Conservation (phyloP, 2,329 filamentous ascomycete genomes). For the Xylaria sp. region DNA sequence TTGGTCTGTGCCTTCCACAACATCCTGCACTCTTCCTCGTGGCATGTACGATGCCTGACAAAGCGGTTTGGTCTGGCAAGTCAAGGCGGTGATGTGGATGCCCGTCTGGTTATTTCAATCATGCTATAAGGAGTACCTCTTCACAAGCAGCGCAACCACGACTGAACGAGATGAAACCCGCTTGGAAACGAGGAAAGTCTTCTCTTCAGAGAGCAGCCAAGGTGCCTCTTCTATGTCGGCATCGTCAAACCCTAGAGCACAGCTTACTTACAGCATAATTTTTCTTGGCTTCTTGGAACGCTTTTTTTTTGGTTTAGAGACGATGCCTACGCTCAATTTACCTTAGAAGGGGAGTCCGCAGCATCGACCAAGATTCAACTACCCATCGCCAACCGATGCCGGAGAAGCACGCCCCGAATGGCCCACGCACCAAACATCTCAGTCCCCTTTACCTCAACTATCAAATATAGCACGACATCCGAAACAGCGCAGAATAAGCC, state of each 20-base stretch:
- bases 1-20: slow-evolving; percentile 20
- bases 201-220: slow-evolving; percentile 16
- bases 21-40: neutral
- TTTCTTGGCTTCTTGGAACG: slow-evolving; percentile 48
- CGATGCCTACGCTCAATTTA: slow-evolving; percentile 58
- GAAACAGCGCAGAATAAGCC: slow-evolving; percentile 53
- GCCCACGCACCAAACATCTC: slow-evolving; percentile 50
- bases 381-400: slow-evolving; percentile 42
- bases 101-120: neutral
- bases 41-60: neutral
- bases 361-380: slow-evolving; percentile 52
- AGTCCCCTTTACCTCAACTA: slow-evolving; percentile 48
- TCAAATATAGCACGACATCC: slow-evolving; percentile 48
- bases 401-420: slow-evolving; percentile 43
- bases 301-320: slow-evolving; percentile 54
- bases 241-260: slow-evolving; percentile 41
- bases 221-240: slow-evolving; percentile 31
- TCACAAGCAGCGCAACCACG: slow-evolving; percentile 14
- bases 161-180: neutral
- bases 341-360: slow-evolving; percentile 58
- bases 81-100: neutral
- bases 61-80: neutral
- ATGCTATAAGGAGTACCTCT: neutral
- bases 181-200: slow-evolving; percentile 33
- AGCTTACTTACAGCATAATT: slow-evolving; percentile 47